Evolutionary conservation across 2,329 filamentous ascomycete species (phyloP).

Genomic region (Sclerotinia glacialis): DNA sequence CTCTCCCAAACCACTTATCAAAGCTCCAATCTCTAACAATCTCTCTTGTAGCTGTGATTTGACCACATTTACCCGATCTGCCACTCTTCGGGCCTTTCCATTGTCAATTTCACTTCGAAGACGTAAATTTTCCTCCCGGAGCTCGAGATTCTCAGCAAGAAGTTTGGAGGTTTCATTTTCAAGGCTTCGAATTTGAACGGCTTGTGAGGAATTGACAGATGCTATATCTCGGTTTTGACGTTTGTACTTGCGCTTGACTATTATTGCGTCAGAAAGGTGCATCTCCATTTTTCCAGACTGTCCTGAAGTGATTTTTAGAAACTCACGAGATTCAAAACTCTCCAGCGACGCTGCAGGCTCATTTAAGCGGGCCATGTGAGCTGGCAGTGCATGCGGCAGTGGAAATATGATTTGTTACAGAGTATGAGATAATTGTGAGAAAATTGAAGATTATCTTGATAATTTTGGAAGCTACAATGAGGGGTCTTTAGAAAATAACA

Average conservation of each 20-base stretch:
- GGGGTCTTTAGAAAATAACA: not conserved
- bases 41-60: constrained; percentile 70
- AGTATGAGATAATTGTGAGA: not conserved
- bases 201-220: constrained; percentile 73
- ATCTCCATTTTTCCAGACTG: constrained; percentile 9
- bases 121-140: constrained; percentile 67
- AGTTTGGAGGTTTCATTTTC: constrained; percentile 73
- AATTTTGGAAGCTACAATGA: constrained; percentile 14
- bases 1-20: constrained; percentile 64
- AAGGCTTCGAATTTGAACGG: constrained; percentile 70
- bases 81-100: constrained; percentile 56
- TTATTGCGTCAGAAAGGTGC: constrained; percentile 16
- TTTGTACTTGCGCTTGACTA: constrained; percentile 76
- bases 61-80: constrained; percentile 66
- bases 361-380: constrained; percentile 73
- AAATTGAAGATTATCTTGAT: not conserved
- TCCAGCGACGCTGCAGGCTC: constrained; percentile 67
- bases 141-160: constrained; percentile 73
- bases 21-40: constrained; percentile 64
- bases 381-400: constrained; percentile 34
- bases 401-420: not conserved
- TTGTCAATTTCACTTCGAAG: constrained; percentile 66
- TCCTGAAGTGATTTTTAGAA: not conserved
- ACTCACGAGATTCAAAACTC: constrained; percentile 67
- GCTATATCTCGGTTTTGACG: constrained; percentile 83